Base-by-base conservation (phyloP, 2,329 filamentous ascomycete species). In the Pyrenophora tritici-repentis region DNA sequence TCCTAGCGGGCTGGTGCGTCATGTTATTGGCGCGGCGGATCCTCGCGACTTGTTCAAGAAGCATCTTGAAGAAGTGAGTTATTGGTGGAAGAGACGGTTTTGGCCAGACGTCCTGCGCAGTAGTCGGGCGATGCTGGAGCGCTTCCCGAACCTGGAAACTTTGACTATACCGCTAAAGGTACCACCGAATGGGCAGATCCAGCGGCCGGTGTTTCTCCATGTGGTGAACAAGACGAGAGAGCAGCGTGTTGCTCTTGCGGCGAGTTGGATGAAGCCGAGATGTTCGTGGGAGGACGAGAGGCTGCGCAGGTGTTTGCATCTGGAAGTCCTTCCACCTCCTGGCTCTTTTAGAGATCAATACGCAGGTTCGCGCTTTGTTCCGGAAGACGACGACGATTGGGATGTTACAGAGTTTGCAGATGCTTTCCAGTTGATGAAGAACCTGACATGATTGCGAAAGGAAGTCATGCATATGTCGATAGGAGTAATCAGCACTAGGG, bases 31-130 rank as follows among this genome's bases (percentile, higher is more conserved):
- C 39, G 62, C 68, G 39, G 52, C 56, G 6, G 56, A 61, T 24
- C 55, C 62, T n/a, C 53, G 58, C 12, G 42, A 40, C n/a, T 61
- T 69, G 12, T 66, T 63, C 33, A 55, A 50, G 6, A 20, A 50
- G 9, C 53, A 68, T 17, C 53, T 67, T 14, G 62, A 67, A 12
- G 58, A 60, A 6, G 67, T 67, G 3, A 54, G 57, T 7, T 63
- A 67, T 31, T 61, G 60, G 20, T 72, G 68, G 67, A 62, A 60
- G 24, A 55, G 60, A 17, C 50, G 59, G 2, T 67, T 67, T 42
- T 72, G 67, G 69, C 66, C 68, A 0, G 53, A 56, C 17, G 50
- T 72, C n/a, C 20, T 65, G 6, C 32, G 48, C 3, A 59, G 52
- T 20, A 55, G 61, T 32, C 38, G 39, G 3, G 59, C 39, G 14